Evolutionary conservation across 805 yeast genomes (phyloP).

Genomic region (Komagataella pseudopastoris): DNA sequence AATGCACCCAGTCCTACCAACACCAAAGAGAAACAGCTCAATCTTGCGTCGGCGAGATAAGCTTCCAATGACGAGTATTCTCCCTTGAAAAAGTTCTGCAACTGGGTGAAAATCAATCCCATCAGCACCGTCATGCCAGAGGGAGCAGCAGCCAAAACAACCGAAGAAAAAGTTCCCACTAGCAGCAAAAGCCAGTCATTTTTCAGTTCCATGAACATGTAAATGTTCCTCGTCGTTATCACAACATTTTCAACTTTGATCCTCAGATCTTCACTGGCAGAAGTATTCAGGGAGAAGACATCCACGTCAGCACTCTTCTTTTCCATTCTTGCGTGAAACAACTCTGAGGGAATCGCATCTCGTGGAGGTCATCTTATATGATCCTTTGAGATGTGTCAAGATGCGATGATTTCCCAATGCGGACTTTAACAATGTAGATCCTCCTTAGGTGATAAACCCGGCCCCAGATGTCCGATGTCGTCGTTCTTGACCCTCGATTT

Average conservation of each 20-base stretch:
- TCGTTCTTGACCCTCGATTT: not conserved
- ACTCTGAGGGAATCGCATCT: not conserved
- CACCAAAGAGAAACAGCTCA: conserved; percentile 22
- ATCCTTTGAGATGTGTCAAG: not conserved
- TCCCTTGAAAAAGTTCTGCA: conserved; percentile 20
- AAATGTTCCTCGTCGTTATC: not conserved
- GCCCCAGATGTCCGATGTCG: not conserved
- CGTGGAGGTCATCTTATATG: not conserved
- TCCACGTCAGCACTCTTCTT: not conserved
- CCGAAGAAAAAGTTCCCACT: conserved; percentile 16
- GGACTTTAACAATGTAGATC: not conserved
- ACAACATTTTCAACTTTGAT: not conserved
- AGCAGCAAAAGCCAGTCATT: conserved; percentile 12
- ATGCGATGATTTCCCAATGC: not conserved
- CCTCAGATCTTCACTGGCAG: not conserved
- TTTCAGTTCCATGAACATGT: not conserved
- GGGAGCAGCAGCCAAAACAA: conserved; percentile 38
- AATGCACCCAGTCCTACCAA: conserved; percentile 32
- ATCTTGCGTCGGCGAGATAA: conserved; percentile 23
- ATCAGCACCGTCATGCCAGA: conserved; percentile 51
- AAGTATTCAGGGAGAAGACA: not conserved
- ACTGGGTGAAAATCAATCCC: conserved; percentile 44
- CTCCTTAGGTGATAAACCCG: not conserved
- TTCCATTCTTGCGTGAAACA: not conserved
- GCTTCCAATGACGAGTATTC: conserved; percentile 12